phyloP scores from a whole-genome alignment of 148 eudicot genomes.

The Polygonum maritimum region DNA sequence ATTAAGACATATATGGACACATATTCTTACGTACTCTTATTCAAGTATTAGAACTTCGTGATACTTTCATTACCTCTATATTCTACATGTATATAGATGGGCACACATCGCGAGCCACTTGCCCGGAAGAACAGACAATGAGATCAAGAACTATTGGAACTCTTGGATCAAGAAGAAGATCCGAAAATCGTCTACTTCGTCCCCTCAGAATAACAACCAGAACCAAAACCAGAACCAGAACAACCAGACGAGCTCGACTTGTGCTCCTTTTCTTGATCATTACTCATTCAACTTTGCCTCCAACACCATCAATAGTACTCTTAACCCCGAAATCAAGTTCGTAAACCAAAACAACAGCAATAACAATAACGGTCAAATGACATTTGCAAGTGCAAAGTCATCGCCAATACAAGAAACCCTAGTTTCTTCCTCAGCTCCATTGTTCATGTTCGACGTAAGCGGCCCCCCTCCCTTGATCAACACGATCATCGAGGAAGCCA shows the following conservation, averaged over 20 bases:
- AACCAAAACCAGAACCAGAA: not conserved
- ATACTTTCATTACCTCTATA: not conserved
- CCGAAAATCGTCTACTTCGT: slow-evolving; percentile 28
- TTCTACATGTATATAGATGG: slow-evolving; percentile 43
- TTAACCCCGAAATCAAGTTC: not conserved
- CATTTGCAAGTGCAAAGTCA: slow-evolving; percentile 12
- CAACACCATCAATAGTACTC: not conserved
- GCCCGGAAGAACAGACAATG: slow-evolving; percentile 93
- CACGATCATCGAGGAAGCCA: not conserved
- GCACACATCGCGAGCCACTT: slow-evolving; percentile 93
- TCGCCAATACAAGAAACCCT: slow-evolving; percentile 21
- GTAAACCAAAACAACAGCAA: slow-evolving; percentile 6
- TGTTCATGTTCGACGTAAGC: slow-evolving; percentile 56
- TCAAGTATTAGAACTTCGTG: not conserved
- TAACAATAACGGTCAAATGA: slow-evolving; percentile 11
- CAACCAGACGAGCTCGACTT: not conserved
- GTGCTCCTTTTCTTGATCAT: not conserved
- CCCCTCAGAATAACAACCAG: not conserved
- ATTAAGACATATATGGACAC: not conserved
- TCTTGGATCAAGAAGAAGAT: slow-evolving; percentile 96
- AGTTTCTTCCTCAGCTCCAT: slow-evolving; percentile 25
- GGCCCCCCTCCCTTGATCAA: slow-evolving; percentile 14
- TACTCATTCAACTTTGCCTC: slow-evolving; percentile 8
- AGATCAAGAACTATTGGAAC: slow-evolving; percentile 92
- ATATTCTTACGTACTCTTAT: not conserved